Conservation (phyloP, 345 rosid genomes). For the Pugionium dolabratum region DNA sequence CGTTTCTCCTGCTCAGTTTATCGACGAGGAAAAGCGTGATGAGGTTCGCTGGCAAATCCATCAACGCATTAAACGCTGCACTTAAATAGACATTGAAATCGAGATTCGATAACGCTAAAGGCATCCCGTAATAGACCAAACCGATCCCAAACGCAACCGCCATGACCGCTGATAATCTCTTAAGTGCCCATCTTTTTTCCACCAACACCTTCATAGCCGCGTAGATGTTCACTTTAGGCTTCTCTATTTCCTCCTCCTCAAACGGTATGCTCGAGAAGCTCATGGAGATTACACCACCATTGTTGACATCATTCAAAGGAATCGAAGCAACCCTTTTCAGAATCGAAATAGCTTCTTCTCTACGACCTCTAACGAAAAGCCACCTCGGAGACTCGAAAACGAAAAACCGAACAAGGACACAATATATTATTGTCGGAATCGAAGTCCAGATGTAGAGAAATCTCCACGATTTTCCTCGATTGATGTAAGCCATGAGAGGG, state of each 20-base stretch:
- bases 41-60: conserved; percentile 62
- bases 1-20: conserved; percentile 47
- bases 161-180: conserved; percentile 46
- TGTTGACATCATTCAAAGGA: conserved; percentile 7
- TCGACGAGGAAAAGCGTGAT: conserved; percentile 48
- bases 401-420: conserved; percentile 37
- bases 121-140: conserved; percentile 74
- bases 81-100: conserved; percentile 61
- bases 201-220: conserved; percentile 50
- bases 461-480: conserved; percentile 52
- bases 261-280: conserved; percentile 43
- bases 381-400: conserved; percentile 62
- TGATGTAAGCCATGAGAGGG: conserved; percentile 46
- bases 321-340: conserved; percentile 47
- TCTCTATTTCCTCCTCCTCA: conserved; percentile 37
- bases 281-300: conserved; percentile 23
- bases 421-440: conserved; percentile 45
- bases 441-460: conserved; percentile 52
- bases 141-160: conserved; percentile 60
- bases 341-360: conserved; percentile 54
- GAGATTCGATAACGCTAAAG: conserved; percentile 55
- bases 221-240: conserved; percentile 44
- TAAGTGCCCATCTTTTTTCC: conserved; percentile 53
- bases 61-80: conserved; percentile 60
- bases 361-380: conserved; percentile 54